Conservation (phyloP, 176 grass and related monocot genomes). For the Rhynchospora pubera region DNA sequence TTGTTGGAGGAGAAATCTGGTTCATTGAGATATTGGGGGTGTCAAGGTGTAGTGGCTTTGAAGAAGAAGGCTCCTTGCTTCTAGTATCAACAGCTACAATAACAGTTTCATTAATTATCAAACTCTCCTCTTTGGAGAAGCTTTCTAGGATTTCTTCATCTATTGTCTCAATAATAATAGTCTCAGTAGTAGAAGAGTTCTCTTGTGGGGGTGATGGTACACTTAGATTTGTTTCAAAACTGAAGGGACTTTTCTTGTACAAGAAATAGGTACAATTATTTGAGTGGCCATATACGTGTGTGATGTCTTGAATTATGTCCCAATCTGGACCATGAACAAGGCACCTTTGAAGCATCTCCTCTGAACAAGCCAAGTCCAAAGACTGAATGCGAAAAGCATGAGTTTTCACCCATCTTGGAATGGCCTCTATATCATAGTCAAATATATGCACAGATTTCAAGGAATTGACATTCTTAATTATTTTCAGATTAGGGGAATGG, state of each 20-base stretch:
- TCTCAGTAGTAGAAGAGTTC: conserved; percentile 16
- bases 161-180: conserved; percentile 20
- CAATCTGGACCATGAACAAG: conserved; percentile 42
- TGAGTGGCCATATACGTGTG: conserved; percentile 41
- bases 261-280: conserved; percentile 41
- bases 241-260: conserved; percentile 48
- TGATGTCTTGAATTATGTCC: conserved; percentile 48
- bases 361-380: conserved; percentile 36
- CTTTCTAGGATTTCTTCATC: conserved; percentile 15
- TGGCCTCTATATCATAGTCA: conserved; percentile 46
- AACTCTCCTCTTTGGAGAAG: conserved; percentile 1
- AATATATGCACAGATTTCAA: conserved; percentile 44
- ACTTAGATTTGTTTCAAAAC: conserved; percentile 42
- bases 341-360: conserved; percentile 39
- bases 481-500: conserved; percentile 37
- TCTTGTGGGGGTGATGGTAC: neutral
- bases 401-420: conserved; percentile 54
- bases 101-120: neutral
- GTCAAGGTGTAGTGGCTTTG: neutral
- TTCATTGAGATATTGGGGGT: neutral
- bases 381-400: conserved; percentile 33
- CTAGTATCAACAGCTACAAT: neutral
- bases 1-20: neutral
- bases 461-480: conserved; percentile 27
- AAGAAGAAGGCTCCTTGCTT: neutral